Percentiles rank a stretch among this genome's conserved stretches.
These are phyloP conservation scores for Ogataea hybrid DNA, from an alignment of 1,139 yeast species.

Conservation along the genomic window DNA sequence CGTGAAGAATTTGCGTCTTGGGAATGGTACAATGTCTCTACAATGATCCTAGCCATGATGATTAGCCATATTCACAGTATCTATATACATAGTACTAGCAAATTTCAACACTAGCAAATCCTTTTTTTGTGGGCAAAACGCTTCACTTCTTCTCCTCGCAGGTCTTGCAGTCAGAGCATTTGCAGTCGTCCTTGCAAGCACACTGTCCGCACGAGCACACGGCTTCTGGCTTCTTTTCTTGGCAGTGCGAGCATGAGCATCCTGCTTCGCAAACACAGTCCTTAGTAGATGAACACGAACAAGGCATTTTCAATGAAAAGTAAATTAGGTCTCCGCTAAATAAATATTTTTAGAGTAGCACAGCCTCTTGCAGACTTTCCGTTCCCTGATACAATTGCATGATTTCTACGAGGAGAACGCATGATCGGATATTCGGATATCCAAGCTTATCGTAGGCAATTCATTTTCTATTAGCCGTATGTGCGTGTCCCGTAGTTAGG, in stretches of 20 bases:
- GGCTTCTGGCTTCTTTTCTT: not conserved
- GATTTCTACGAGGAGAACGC: not conserved
- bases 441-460: too few relatives aligned
- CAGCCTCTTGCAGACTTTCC: not conserved
- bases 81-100: too few relatives aligned
- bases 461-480: too few relatives aligned
- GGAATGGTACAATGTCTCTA: too few relatives aligned
- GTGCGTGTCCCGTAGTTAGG: too few relatives aligned
- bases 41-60: too few relatives aligned
- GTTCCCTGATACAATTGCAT: not conserved
- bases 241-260: slow-evolving; percentile 6
- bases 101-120: too few relatives aligned
- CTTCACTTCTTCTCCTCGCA: slow-evolving; percentile 2
- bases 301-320: not conserved
- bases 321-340: not conserved
- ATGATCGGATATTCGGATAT: not conserved
- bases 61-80: too few relatives aligned
- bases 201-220: slow-evolving; percentile 8
- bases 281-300: not conserved
- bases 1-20: too few relatives aligned
- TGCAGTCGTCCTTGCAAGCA: slow-evolving; percentile 4
- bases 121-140: too few relatives aligned
- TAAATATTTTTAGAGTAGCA: not conserved
- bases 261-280: slow-evolving; percentile 2
- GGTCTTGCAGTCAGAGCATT: slow-evolving; percentile 1